phyloP scores from a whole-genome alignment of 225 moss, liverwort and hornwort genomes.

The Straminergon stramineum region DNA sequence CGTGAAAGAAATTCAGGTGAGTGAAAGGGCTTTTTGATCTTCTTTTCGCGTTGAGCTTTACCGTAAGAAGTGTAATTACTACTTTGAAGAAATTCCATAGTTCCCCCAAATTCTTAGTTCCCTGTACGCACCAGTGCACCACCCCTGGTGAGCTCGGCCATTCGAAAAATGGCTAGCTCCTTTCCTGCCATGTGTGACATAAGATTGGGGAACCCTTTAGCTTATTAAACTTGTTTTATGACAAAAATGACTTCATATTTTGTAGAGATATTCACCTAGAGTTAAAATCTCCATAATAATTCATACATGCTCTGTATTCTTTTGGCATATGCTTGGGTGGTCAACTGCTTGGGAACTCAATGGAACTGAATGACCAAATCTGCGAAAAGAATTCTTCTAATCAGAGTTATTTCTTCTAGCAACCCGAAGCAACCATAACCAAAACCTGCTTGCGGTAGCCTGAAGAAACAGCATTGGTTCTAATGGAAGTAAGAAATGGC shows the following conservation, averaged over 20 bases:
- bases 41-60: background rate
- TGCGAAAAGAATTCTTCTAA: background rate
- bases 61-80: background rate
- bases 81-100: background rate
- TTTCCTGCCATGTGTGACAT: background rate
- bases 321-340: background rate
- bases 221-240: background rate
- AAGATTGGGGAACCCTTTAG: background rate
- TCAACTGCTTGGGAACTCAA: background rate
- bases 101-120: background rate
- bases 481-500: background rate
- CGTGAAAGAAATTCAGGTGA: conserved; percentile 76
- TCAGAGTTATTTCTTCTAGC: background rate
- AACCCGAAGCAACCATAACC: background rate
- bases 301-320: background rate
- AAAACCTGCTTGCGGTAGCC: background rate
- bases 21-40: background rate
- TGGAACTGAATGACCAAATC: background rate
- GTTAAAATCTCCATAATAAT: background rate
- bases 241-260: background rate
- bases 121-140: background rate
- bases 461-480: background rate
- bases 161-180: background rate
- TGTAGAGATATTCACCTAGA: background rate
- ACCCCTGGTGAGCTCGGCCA: background rate